phyloP scores from a whole-genome alignment of 2,329 filamentous ascomycete genomes.

The Fusarium sp. region DNA sequence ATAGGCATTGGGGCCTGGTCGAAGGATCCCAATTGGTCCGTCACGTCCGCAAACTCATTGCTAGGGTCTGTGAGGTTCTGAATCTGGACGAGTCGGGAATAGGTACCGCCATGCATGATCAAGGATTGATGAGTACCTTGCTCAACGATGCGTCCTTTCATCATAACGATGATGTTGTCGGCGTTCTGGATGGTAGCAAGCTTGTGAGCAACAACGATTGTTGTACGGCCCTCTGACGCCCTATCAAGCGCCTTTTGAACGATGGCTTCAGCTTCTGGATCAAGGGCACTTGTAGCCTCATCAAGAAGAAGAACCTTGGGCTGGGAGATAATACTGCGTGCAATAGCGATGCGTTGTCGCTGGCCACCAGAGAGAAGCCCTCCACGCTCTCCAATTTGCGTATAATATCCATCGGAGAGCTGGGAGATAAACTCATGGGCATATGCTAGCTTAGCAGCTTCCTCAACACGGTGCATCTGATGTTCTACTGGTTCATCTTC shows the following conservation, averaged over 20 bases:
- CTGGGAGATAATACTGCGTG: not conserved
- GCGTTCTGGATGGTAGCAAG: constrained; percentile 57
- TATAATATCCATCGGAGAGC: not conserved
- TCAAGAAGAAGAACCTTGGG: constrained; percentile 68
- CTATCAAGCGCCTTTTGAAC: constrained; percentile 66
- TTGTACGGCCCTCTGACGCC: constrained; percentile 67
- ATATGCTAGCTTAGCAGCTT: not conserved
- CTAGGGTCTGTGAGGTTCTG: constrained; percentile 44
- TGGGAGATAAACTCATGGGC: not conserved
- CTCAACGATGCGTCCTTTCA: constrained; percentile 67
- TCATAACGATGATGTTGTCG: constrained; percentile 66
- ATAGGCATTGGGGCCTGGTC: too few relatives aligned
- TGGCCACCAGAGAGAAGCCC: not conserved
- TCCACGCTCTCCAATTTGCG: not conserved
- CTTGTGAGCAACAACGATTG: constrained; percentile 67
- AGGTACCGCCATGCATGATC: constrained; percentile 59
- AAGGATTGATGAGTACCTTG: constrained; percentile 66
- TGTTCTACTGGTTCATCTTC: not conserved
- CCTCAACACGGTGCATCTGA: not conserved
- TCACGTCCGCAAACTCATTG: too few relatives aligned
- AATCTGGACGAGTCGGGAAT: constrained; percentile 59
- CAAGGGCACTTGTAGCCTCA: constrained; percentile 71
- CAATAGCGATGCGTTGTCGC: not conserved
- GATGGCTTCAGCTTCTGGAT: constrained; percentile 56
- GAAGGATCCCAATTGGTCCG: too few relatives aligned